These are phyloP conservation scores for Laburnicola sp. DNA, from an alignment of 2,329 filamentous ascomycete genomes.

Conservation along the genomic window DNA sequence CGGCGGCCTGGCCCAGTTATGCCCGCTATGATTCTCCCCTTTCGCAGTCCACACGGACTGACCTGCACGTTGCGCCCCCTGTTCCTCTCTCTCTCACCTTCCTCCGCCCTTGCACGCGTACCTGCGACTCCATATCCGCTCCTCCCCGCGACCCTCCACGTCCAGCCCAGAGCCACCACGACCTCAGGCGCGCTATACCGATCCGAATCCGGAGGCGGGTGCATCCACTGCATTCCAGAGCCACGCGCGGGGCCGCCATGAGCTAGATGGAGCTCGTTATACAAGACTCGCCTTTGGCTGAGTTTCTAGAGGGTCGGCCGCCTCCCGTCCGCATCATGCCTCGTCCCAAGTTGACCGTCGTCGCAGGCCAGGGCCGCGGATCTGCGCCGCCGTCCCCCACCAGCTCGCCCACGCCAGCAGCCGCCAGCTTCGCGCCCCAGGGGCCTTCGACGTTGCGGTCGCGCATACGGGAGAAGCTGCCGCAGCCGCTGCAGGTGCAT, in stretches of 20 bases:
- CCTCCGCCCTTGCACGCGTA: neutral
- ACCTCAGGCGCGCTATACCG: conserved; percentile 19
- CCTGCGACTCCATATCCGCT: neutral
- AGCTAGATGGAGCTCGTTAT: conserved; percentile 80
- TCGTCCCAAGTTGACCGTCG: conserved; percentile 26
- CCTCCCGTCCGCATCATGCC: conserved; percentile 6
- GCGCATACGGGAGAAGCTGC: conserved; percentile 54
- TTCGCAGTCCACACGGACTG: neutral
- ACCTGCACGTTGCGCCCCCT: neutral
- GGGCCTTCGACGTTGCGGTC: conserved; percentile 54
- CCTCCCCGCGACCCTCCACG: too few species aligned
- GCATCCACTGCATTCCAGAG: conserved; percentile 17
- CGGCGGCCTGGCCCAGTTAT: neutral
- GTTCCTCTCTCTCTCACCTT: neutral
- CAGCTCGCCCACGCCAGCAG: conserved; percentile 18
- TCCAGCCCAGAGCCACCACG: neutral
- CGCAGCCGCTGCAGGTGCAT: conserved; percentile 50
- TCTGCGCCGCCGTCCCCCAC: conserved; percentile 30
- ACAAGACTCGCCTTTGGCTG: conserved; percentile 82
- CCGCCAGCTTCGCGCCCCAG: conserved; percentile 53
- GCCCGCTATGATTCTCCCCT: neutral
- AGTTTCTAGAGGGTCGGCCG: conserved; percentile 80
- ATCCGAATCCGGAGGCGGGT: neutral
- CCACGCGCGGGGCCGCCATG: conserved; percentile 31
- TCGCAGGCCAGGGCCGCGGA: conserved; percentile 40